These are phyloP conservation scores for Gentiana dahurica DNA, from an alignment of 257 asterid species.

Conservation along the genomic window DNA sequence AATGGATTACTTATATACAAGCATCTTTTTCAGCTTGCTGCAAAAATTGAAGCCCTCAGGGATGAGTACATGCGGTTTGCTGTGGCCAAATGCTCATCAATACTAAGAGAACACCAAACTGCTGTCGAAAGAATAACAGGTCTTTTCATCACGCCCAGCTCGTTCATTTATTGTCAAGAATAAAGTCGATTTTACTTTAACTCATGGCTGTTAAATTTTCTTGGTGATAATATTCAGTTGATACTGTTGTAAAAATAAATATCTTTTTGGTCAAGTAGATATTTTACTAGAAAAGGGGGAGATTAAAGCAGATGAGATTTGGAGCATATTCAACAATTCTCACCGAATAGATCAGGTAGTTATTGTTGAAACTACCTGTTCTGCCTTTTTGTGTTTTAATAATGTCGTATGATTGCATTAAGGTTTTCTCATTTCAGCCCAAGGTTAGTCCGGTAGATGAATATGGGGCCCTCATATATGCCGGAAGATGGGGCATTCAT, in stretches of 20 bases:
- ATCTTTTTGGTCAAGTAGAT: conserved; percentile 43
- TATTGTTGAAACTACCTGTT: not conserved
- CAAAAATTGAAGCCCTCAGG: conserved; percentile 91
- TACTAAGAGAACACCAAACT: conserved; percentile 48
- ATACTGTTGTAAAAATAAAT: no score
- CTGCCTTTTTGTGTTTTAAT: not conserved
- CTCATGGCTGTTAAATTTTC: no score
- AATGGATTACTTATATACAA: not conserved
- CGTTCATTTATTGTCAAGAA: not conserved
- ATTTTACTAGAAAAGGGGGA: conserved; percentile 78
- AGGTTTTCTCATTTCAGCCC: conserved; percentile 37
- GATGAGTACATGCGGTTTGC: conserved; percentile 89
- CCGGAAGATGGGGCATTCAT: conserved; percentile 93
- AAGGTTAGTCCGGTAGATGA: conserved; percentile 70
- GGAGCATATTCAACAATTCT: conserved; percentile 56
- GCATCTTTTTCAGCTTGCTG: conserved; percentile 54
- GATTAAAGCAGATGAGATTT: conserved; percentile 78
- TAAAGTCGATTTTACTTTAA: no score
- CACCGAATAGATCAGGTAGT: conserved; percentile 71
- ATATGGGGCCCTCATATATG: conserved; percentile 72
- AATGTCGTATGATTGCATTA: not conserved
- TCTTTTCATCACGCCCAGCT: conserved; percentile 18
- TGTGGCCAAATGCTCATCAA: conserved; percentile 66
- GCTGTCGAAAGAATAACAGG: conserved; percentile 93
- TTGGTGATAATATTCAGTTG: no score